Base-by-base conservation (phyloP, 176 grass and related monocot species). In the Musa beccarii region DNA sequence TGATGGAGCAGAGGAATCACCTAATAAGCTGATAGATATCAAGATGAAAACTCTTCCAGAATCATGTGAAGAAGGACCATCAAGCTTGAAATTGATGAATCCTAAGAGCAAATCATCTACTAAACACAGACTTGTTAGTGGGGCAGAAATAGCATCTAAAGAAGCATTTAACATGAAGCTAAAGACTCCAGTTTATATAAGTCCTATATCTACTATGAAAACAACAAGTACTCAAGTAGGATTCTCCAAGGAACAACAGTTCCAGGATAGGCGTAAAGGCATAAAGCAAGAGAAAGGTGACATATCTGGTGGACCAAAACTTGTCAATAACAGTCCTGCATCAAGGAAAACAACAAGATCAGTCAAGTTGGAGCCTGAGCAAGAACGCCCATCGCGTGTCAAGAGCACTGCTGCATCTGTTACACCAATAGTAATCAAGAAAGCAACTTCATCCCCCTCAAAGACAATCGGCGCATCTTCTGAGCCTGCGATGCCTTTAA, bases 371-470 rank as follows among this genome's bases (percentile, higher is more conserved):
- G 71, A 29, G 22, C 25, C 5, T 74, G 52, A 15, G 20, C 71
- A 55, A 54, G 23, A 26, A 10, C 19, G 23, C 11, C 19, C 50
- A 53, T 12, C n/a, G 3, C 1, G 2, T 13, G 8, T 23, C 51
- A 51, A 16, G 19, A 51, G 5, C 14, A 6, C 52, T 2, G 72
- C 28, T 34, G n/a, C 81, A 78, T 76, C 84, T 49, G 50, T 54
- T 74, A 7, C 64, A 13, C 78, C 53, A 14, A 89, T 62, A 85
- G 9, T 53, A 49, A 85, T 82, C 65, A 75, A 85, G 52, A 76
- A 79, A 63, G 70, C 66, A 79, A n/a, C 23, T 14, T 13, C 28
- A 43, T 80, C 75, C 73, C 26, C 54, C 52, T 73, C 54, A 25
- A 84, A 50, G 22, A 8, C 8, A 13, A 76, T 26, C 11, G 64